A percentile compares a stretch with the other conserved stretches of the same genome.
These are phyloP conservation scores for Emericellopsis cladophorae DNA, from an alignment of 2,329 filamentous ascomycete species.

Conservation along the genomic window DNA sequence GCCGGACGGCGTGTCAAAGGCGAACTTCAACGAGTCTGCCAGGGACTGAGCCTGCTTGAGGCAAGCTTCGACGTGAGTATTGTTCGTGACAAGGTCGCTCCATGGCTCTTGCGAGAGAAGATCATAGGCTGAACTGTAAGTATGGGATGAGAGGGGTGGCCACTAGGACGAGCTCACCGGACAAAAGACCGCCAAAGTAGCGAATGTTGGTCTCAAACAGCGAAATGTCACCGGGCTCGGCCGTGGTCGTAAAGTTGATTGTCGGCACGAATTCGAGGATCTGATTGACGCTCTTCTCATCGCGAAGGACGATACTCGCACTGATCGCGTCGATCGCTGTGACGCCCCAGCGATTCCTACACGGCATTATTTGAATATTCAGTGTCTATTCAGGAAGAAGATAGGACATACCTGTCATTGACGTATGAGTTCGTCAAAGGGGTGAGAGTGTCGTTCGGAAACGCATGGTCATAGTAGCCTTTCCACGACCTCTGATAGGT, in stretches of 20 bases:
- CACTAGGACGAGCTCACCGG: constrained; percentile 31
- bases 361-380: background rate
- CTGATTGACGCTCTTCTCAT: constrained; percentile 51
- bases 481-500: constrained; percentile 61
- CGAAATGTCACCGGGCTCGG: constrained; percentile 39
- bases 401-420: constrained; percentile 51
- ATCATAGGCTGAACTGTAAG: constrained; percentile 42
- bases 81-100: constrained; percentile 28
- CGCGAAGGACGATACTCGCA: constrained; percentile 67
- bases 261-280: constrained; percentile 59
- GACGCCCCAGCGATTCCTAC: constrained; percentile 73
- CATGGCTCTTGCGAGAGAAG: constrained; percentile 55
- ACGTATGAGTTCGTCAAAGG: constrained; percentile 52
- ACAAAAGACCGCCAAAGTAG: constrained; percentile 70
- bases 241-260: constrained; percentile 57
- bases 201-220: constrained; percentile 87
- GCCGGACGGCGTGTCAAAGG: constrained; percentile 65
- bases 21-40: constrained; percentile 61
- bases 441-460: constrained; percentile 62
- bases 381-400: background rate
- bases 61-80: constrained; percentile 40
- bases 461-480: constrained; percentile 62
- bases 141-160: background rate
- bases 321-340: constrained; percentile 70
- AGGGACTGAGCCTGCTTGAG: constrained; percentile 56